Evolutionary conservation across 305 asterid genomes (phyloP), one percentile per base, ranked within the genome.

Genomic region (Fraxinus dipetala): DNA sequence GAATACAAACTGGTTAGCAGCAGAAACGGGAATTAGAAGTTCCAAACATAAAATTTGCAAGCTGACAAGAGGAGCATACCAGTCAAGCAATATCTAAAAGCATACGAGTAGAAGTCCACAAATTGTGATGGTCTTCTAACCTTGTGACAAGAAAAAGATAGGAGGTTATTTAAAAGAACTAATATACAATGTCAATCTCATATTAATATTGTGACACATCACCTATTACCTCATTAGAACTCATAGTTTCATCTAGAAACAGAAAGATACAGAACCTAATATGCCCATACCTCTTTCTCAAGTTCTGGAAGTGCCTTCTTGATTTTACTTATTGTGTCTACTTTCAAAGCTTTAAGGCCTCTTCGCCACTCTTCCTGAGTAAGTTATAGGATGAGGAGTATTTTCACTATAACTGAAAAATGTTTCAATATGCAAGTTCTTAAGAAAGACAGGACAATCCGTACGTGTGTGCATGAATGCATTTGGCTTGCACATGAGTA

Each of bases 361-460:
- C 85, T 88, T 81, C 91, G 86, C 99, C 98, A 95, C 89, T 95
- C 99, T 26, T 92, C 95, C 98, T 95, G 88, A 77, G 82, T 22
- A 84, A 84, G 28, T 81, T 34, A 63, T 48, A 72, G 31, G 31
- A 14, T 70, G 24, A 84, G 65, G 31, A 85, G 43, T 26, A 78
- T 18, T 84, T 11, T 9, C 14, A n/a, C 74, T 28, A 67, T 26
- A 67, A 67, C 18, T 26, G 74, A 26, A 28, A 67, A 28, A 11
- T 28, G 20, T 48, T 51, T 40, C 65, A 34, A 65, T 32, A 4
- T 74, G 35, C 34, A 22, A 14, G 24, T 79, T 76, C 40, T 59
- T 75, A 11, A 9, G 14, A 45, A 43, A 18, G 56, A 40, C 35
- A 24, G 28, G 35, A 32, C 1, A 61, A 31, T 63, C 32, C 3